These are phyloP conservation scores for Dryas octopetala DNA, from an alignment of 306 rosid genomes.

Conservation along the genomic window DNA sequence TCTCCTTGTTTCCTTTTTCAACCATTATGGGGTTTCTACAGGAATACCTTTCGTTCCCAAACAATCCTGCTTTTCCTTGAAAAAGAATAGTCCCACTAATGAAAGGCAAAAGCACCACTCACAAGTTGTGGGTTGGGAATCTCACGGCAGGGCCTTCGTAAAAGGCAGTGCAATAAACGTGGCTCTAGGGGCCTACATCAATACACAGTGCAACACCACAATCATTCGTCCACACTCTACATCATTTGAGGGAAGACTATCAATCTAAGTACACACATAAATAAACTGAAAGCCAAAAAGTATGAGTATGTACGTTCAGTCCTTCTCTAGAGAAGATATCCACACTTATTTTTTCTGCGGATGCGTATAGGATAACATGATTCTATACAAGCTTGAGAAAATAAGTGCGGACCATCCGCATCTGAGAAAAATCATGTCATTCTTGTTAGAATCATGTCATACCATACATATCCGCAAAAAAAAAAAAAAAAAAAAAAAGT, in stretches of 20 bases:
- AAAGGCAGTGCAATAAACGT: slow-evolving; percentile 32
- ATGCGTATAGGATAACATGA: no score
- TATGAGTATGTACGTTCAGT: no score
- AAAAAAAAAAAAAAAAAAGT: no score
- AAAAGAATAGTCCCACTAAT: slow-evolving; percentile 32
- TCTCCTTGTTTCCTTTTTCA: slow-evolving; percentile 8
- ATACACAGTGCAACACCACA: slow-evolving; percentile 23
- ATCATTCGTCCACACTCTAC: slow-evolving; percentile 1
- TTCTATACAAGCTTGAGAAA: no score
- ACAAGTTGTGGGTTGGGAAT: slow-evolving; percentile 30
- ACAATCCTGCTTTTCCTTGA: slow-evolving; percentile 31
- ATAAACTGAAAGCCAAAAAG: no score
- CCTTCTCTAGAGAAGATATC: no score
- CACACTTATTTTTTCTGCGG: no score
- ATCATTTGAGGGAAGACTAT: neutral
- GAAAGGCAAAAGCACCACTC: slow-evolving; percentile 41
- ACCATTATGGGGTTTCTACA: slow-evolving; percentile 27
- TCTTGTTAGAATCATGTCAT: no score
- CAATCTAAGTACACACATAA: neutral
- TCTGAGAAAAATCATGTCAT: no score
- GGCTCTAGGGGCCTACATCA: slow-evolving; percentile 41
- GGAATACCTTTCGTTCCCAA: neutral
- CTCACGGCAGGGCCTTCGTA: slow-evolving; percentile 16
- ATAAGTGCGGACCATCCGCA: no score
- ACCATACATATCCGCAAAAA: no score